Base-by-base conservation (phyloP, 495 filamentous ascomycete species). In the Lophiotrema nucula region DNA sequence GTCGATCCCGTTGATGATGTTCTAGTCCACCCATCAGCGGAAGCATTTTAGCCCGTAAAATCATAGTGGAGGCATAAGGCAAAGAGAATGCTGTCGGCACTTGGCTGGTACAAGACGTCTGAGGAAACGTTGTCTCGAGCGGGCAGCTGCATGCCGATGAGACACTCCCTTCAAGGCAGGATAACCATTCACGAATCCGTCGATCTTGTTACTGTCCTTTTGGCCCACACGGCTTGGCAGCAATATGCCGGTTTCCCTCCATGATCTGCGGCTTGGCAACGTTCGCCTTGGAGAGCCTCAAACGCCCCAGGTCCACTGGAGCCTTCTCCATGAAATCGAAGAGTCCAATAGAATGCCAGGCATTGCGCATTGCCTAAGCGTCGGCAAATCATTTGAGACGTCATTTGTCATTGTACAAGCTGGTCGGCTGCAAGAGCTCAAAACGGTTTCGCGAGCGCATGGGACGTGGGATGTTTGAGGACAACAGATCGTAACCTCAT, bases 71-170 rank as follows among this genome's bases (percentile, higher is more conserved):
- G 31, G 31, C 31, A 35, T 35, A 15, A 35, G 31, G 31, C 8
- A 35, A 35, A 8, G 31, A 15, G 31, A 15, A 35, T 43, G 8
- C 6, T 10, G 39, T 6, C 6, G 10, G 19, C 10, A 21, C 47
- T 51, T 51, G 47, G 47, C 47, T 39, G 31, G 18, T 18, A 18
- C 47, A 51, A 51, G 47, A 10, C 47, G 47, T 51, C 18, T 37
- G 28, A 51, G 18, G 23, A 31, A 16, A 16, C 18, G 25, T 16
- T 28, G 21, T 22, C 46, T 35, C 23, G 25, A 31, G 46, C 10
- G 6, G 46, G 46, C 3, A 46, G 16, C 24, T 46, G 43, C 18
- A 24, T 22, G 15, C 15, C 3, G 43, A 22, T n/a, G n/a, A n/a
- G n/a, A n/a, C n/a, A n/a, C n/a, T n/a, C n/a, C n/a, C n/a, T n/a